These are phyloP conservation scores for Tulasnella sp. DNA, from an alignment of 768 basidiomycete genomes.

Conservation along the genomic window DNA sequence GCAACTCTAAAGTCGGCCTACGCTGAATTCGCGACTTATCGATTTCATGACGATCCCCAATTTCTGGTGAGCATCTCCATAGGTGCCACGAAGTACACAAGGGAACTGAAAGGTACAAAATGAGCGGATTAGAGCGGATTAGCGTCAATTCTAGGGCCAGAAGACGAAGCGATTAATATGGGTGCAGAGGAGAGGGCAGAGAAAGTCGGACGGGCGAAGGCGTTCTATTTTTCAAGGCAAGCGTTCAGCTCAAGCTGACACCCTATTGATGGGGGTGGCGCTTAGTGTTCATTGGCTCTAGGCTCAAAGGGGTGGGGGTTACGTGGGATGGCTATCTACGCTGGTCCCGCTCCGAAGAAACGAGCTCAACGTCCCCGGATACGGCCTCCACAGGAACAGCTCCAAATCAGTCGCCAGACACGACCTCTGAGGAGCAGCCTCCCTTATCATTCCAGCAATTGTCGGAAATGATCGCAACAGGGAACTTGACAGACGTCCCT, in stretches of 20 bases:
- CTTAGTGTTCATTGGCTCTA: background rate
- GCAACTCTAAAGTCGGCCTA: background rate
- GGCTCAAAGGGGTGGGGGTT: background rate
- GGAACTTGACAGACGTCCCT: background rate
- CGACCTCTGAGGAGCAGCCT: background rate
- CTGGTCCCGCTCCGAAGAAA: background rate
- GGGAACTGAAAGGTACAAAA: background rate
- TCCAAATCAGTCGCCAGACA: background rate
- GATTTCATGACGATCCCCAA: background rate
- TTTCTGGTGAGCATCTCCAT: background rate
- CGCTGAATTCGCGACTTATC: background rate
- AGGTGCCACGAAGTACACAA: background rate
- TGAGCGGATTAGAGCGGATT: background rate
- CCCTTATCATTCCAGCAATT: slow-evolving; percentile 10
- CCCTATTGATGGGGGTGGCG: background rate
- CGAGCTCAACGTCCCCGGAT: background rate
- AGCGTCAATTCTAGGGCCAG: background rate
- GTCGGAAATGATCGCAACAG: slow-evolving; percentile 11
- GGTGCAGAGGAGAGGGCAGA: background rate
- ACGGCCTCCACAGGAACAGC: background rate
- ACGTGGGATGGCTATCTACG: slow-evolving; percentile 12
- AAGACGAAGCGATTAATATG: background rate
- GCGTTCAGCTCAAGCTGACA: background rate
- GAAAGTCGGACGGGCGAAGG: slow-evolving; percentile 9
- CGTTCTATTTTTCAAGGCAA: slow-evolving; percentile 18